Base-by-base conservation (phyloP, 352 stramenopile species). In the Phytophthora crassamura region DNA sequence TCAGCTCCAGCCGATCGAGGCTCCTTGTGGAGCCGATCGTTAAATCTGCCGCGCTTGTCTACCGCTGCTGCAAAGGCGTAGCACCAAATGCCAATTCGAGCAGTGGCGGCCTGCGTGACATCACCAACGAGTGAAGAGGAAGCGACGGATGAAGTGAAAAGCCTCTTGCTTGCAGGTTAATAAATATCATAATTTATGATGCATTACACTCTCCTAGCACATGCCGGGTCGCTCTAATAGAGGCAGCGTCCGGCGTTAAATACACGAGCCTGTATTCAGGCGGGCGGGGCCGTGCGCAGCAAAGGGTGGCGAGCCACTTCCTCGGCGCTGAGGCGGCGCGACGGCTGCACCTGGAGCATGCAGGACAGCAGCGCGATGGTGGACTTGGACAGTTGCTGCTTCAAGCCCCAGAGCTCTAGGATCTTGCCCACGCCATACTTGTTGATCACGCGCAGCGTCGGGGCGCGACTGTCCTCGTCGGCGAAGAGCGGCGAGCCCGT, bases 341-440 rank as follows among this genome's bases (percentile, higher is more conserved):
- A 54, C 6, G 81, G 66, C 34, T 81, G 67, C 5, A 88, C 65
- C 35, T 89, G 79, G 35, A 91, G 50, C 72, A 91, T 73, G 8
- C 34, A 59, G 5, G 56, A 49, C 16, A 91, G 65, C 51, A 89
- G 41, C 39, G 69, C 68, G 18, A 86, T 53, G 4, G 77, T 86
- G 4, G 49, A 25, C 54, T 65, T 63, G 28, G 60, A 75, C 12
- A 73, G 49, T 0, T 69, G 57, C 5, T 64, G 39, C 56, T 89
- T 75, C 28, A 83, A 52, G 9, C 70, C 69, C 82, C 84, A 93
- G 30, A 88, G 72, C 52, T 81, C 71, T 28, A 92, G 58, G 39
- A 92, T 74, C 47, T 82, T 84, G 40, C 11, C 51, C 32, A 90
- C 67, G 15, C 83, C 80, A 50, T 77, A 85, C 42, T 77, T 84